These are phyloP conservation scores for Fusarium succisae DNA, from an alignment of 2,329 filamentous ascomycete species.

Conservation along the genomic window DNA sequence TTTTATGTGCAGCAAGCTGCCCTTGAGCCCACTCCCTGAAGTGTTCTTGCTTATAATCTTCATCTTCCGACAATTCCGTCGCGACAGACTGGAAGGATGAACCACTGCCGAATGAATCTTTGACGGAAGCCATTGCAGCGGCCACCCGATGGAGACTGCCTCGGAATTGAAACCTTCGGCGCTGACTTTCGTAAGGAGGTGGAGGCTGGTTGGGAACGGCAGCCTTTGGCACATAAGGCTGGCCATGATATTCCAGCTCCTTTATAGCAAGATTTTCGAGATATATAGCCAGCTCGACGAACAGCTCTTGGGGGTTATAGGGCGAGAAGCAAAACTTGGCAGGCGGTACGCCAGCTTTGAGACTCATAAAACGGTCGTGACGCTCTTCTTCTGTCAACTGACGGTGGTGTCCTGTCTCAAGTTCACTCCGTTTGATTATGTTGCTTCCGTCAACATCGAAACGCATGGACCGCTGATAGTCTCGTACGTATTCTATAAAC, in stretches of 20 bases:
- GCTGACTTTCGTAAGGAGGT: background rate
- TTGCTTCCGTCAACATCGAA: background rate
- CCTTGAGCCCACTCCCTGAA: background rate
- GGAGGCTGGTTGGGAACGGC: background rate
- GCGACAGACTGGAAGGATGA: background rate
- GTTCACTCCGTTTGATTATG: background rate
- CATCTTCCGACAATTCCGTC: background rate
- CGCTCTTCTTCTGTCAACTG: background rate
- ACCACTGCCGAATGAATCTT: background rate
- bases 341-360: background rate
- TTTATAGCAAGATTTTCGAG: background rate
- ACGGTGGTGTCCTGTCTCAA: background rate
- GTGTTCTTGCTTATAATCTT: background rate
- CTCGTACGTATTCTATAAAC: background rate
- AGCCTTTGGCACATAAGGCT: background rate
- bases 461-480: background rate
- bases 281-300: background rate
- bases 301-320: background rate
- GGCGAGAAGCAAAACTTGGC: background rate
- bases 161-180: background rate
- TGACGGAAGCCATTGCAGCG: background rate
- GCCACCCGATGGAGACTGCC: background rate
- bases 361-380: background rate
- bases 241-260: background rate
- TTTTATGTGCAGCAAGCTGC: accelerated